Base-by-base conservation (phyloP, 192 early-diverging fungal species). In the Coemansia sp. region DNA sequence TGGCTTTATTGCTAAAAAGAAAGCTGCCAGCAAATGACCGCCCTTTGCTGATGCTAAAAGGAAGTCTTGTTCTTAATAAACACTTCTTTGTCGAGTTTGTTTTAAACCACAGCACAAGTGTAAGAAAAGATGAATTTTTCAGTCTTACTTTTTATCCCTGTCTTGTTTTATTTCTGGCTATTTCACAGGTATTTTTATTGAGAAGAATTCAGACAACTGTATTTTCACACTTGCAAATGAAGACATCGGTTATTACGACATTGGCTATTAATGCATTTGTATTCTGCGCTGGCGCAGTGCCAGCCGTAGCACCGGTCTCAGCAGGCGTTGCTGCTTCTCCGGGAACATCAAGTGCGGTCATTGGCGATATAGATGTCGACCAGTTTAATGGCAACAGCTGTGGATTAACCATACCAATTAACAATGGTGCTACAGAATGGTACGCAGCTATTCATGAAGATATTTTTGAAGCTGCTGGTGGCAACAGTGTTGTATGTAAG, bases 331-430 rank as follows among this genome's bases (percentile, higher is more conserved):
- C 22, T 12, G 53, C 27, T 25, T 5, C 23, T 5, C 14, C 11
- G 15, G 41, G 41, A 12, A 45, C 52, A 54, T 27, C 52, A 23
- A 54, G 25, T 35, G 12, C 11, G 1, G 4, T 55, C 29, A 35
- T 15, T 7, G 53, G 53, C 12, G 53, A 55, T 19, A 25, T 55
- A n/a, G 53, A 55, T n/a, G 29, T 32, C 27, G 53, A 55, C n/a
- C 19, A 55, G 19, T 55, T 55, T 32, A 25, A 55, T 55, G 23
- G 23, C 27, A 55, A 55, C 29, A 55, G 24, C 2, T 55, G 53
- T 17, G 15, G n/a, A 1, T 1, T 55, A 29, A 24, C 51, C 14
- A 19, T 53, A 14, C 51, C 25, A 27, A 29, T 29, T 14, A 4
- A 12, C 15, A 25, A 25, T 5, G 9, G n/a, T 8, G 4, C 53